Base-by-base conservation (phyloP, 2,329 filamentous ascomycete genomes). In the Aureobasidium lini region DNA sequence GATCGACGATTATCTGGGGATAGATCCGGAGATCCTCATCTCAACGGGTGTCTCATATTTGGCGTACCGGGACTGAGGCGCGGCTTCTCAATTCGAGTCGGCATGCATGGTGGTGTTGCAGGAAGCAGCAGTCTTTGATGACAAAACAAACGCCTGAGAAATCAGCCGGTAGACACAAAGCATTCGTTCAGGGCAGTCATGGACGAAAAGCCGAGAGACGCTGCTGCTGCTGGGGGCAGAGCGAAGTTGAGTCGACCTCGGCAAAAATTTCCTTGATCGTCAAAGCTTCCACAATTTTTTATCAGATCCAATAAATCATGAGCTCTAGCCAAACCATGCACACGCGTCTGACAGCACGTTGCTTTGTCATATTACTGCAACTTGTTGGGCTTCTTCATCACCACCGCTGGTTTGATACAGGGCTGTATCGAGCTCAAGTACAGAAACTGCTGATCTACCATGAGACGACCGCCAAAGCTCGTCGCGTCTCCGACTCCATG, bases 11-110 rank as follows among this genome's bases (percentile, higher is more conserved):
- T n/a, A 54, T 43, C 50, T 43, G 50, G 39, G 50, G 50, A 43
- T 54, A 54, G 37, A 43, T 54, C 50, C 50, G 50, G 39, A 34
- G 50, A 54, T 54, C 50, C n/a, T 54, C 37, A 54, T 44, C 31
- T 43, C 28, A 43, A 54, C 29, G 50, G n/a, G 39, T 44, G 50
- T 44, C 49, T 42, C 49, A 42, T 16, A 23, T 52, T 31, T 40
- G 23, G 4, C 1, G 28, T 40, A 36, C 36, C 36, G 23, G 15
- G 29, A 18, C 37, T 11, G 15, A 18, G 18, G 13, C 10, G 32
- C 10, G 9, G 31, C 8, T 18, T 4, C 6, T 36, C 5, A 8
- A 23, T 6, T 13, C 43, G 6, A 46, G 28, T 31, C 43, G 6
- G 16, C n/a, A 34, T 15, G 13, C 11, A 16, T 2, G 34, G 13